A percentile compares a stretch with the other conserved stretches of the same genome.
Evolutionary conservation across 164 flowering plant genomes (phyloP).

Genomic region (Macadamia integrifolia): DNA sequence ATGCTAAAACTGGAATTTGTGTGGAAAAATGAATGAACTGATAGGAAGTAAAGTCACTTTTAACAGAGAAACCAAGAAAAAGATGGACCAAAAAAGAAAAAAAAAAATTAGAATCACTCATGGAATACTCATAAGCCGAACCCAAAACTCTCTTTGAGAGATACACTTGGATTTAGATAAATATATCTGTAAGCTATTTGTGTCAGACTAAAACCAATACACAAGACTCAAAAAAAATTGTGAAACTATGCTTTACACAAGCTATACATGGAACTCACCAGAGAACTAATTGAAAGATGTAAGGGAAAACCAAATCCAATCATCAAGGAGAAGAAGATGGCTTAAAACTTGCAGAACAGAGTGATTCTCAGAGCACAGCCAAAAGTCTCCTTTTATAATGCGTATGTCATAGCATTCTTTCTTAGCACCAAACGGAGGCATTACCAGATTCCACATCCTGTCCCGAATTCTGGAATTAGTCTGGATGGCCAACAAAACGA

Average conservation of each 20-base stretch:
- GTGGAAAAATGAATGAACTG: no score
- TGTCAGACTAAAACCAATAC: slow-evolving; percentile 1
- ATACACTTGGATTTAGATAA: neutral
- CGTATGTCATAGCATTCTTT: no score
- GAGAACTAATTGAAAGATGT: neutral
- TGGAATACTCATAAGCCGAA: neutral
- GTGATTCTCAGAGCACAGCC: no score
- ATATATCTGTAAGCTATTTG: slow-evolving; percentile 3
- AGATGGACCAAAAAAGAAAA: no score
- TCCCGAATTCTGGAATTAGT: neutral
- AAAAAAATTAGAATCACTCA: neutral
- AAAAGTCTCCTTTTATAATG: no score
- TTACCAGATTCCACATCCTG: neutral
- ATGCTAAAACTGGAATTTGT: no score
- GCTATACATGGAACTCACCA: no score
- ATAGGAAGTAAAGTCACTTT: no score
- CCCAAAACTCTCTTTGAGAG: neutral
- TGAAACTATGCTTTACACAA: slow-evolving; percentile 1
- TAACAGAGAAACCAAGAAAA: no score
- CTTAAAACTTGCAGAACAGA: neutral
- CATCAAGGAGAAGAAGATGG: neutral
- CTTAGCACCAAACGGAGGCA: neutral
- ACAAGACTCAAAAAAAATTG: neutral
- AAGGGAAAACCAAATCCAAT: neutral
- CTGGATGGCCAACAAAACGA: neutral